Evolutionary conservation across 2,329 filamentous ascomycete genomes (phyloP).

Genomic region (Aureobasidium melanogenum): DNA sequence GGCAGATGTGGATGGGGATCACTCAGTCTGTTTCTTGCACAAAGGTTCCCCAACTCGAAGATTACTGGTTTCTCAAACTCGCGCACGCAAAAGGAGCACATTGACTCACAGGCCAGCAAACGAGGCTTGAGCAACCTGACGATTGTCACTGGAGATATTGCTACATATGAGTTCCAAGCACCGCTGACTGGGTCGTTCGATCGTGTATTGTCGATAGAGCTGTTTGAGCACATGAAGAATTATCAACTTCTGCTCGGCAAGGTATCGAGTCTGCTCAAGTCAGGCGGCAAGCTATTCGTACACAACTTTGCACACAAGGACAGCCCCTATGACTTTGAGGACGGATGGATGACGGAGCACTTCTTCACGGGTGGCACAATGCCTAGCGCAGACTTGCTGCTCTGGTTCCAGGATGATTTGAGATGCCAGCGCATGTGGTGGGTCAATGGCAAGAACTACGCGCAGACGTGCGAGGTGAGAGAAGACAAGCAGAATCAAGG

Average conservation of each 20-base stretch:
- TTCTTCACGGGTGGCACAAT: constrained; percentile 69
- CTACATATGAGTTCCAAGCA: constrained; percentile 51
- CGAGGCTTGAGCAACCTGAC: constrained; percentile 52
- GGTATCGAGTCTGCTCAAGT: constrained; percentile 49
- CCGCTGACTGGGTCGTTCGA: constrained; percentile 42
- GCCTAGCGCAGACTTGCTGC: constrained; percentile 56
- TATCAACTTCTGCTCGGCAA: constrained; percentile 60
- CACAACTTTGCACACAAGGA: constrained; percentile 58
- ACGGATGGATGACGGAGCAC: constrained; percentile 64
- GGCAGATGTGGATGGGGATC: constrained; percentile 61
- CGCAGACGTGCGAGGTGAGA: constrained; percentile 53
- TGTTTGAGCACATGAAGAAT: constrained; percentile 73
- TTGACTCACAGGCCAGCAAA: constrained; percentile 48
- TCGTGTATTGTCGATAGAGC: constrained; percentile 59
- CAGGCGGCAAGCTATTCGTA: constrained; percentile 58
- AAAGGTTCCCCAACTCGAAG: constrained; percentile 51
- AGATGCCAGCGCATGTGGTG: constrained; percentile 58
- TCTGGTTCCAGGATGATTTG: constrained; percentile 58
- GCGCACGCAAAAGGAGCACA: constrained; percentile 57
- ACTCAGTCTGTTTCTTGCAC: constrained; percentile 55
- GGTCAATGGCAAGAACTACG: constrained; percentile 61
- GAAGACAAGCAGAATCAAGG: not conserved
- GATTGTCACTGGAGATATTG: constrained; percentile 59
- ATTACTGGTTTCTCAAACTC: constrained; percentile 64
- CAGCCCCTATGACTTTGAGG: constrained; percentile 61